Base-by-base conservation (phyloP, 352 stramenopile genomes). In the Phytophthora pini region DNA sequence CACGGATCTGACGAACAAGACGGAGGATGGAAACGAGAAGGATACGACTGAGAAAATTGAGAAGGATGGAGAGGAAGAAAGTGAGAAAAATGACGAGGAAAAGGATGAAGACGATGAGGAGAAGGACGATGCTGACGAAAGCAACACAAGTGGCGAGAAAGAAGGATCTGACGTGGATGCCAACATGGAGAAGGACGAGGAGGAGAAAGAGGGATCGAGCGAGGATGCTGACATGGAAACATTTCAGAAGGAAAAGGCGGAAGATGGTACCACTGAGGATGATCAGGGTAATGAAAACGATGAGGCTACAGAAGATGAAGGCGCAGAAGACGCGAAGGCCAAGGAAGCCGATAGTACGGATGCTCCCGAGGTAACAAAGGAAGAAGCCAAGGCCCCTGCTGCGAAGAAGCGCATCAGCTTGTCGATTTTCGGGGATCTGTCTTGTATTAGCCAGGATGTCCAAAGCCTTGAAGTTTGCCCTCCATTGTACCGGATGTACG, bases 401-500 rank as follows among this genome's bases (percentile, higher is more conserved):
- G 53, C 52, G 8, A 77, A 58, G 45, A 72, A 72, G 41, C 77
- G 75, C 41, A 82, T 90, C 34, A 80, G 61, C 41, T 49, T 90
- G 31, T 77, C 82, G 2, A 40, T 74, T 34, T 80, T 90, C 31
- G 71, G 81, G 2, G 76, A 55, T 17, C 61, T 90, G 13, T 58
- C 79, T n/a, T 90, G 79, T 26, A 70, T 90, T 50, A 71, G 77
- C 3, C 71, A 84, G 44, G 74, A 88, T 39, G 71, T 88, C n/a
- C 72, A 84, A 55, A 80, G 61, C 12, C 55, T 90, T n/a, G 58
- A 73, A 2, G 75, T 94, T 12, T 94, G 86, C 36, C 86, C 86
- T n/a, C 77, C 74, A 20, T 58, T 94, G 50, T 70, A 72, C 12
- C 84, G 81, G 8, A 73, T 94, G 45, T 94, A 94, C 54, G 74